Evolutionary conservation across 1,284 basidiomycete genomes (phyloP).

Genomic region (Ganoderma resinaceum): DNA sequence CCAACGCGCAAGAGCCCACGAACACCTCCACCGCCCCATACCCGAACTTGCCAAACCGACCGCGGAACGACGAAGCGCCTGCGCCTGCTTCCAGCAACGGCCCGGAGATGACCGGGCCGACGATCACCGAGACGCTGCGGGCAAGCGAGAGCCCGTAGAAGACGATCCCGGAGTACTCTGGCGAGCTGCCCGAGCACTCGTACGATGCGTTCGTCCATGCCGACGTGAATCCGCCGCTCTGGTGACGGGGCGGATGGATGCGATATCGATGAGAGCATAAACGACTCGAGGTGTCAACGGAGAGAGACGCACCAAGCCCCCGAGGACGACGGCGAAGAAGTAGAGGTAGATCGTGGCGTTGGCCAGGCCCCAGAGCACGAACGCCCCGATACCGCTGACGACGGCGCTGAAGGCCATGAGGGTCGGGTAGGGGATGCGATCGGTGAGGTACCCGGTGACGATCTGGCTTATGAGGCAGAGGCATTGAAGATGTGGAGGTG

Average conservation of each 20-base stretch:
- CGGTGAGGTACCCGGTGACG: constrained; percentile 35
- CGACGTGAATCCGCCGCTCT: constrained; percentile 38
- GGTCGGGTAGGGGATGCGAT: constrained; percentile 35
- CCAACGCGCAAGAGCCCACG: constrained; percentile 36
- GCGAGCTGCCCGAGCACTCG: constrained; percentile 33
- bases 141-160: constrained; percentile 31
- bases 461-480: constrained; percentile 36
- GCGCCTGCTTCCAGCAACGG: constrained; percentile 31
- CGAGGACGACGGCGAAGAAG: constrained; percentile 37
- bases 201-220: constrained; percentile 34
- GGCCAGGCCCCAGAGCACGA: constrained; percentile 40
- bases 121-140: constrained; percentile 34
- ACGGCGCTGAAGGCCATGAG: constrained; percentile 34
- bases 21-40: constrained; percentile 38
- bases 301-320: constrained; percentile 32
- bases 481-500: constrained; percentile 38
- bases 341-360: constrained; percentile 32
- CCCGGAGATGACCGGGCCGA: constrained; percentile 37
- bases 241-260: no score
- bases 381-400: constrained; percentile 34
- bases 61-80: constrained; percentile 11
- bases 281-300: background rate
- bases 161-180: constrained; percentile 33
- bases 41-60: constrained; percentile 33
- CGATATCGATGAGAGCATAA: no score